A percentile compares a stretch with the other conserved stretches of the same genome.
phyloP scores from a whole-genome alignment of 768 basidiomycete genomes.

The Amanita rubescens region DNA sequence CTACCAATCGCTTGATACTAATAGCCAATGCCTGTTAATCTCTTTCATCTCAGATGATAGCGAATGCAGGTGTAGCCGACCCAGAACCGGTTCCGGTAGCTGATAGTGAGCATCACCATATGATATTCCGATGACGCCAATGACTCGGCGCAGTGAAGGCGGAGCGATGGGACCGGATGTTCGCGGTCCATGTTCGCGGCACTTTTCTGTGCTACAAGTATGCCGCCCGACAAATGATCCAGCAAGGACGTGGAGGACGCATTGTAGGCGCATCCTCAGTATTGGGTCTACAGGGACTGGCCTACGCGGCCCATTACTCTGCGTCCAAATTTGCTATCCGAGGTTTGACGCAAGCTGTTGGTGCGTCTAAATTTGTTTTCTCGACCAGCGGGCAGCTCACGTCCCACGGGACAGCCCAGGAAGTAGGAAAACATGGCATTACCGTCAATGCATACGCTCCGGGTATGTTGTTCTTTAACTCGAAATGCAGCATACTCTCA shows the following conservation, averaged over 20 bases:
- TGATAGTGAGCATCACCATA: not conserved
- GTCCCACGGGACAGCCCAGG: slow-evolving; percentile 20
- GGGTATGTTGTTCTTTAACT: slow-evolving; percentile 10
- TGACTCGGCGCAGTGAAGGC: slow-evolving; percentile 18
- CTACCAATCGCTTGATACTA: no score
- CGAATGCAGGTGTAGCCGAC: slow-evolving; percentile 34
- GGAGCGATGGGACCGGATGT: slow-evolving; percentile 32
- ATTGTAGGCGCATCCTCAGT: slow-evolving; percentile 42
- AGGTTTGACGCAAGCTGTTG: slow-evolving; percentile 31
- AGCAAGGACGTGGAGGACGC: slow-evolving; percentile 47
- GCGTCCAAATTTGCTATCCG: slow-evolving; percentile 34
- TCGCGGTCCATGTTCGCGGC: slow-evolving; percentile 49
- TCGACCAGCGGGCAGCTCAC: not conserved
- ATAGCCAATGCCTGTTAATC: not conserved
- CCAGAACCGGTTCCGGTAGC: slow-evolving; percentile 8
- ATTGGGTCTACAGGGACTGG: slow-evolving; percentile 21
- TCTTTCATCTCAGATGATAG: slow-evolving; percentile 28
- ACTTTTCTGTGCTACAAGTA: slow-evolving; percentile 57
- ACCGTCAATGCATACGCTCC: slow-evolving; percentile 38
- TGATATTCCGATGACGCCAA: not conserved
- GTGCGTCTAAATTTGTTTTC: slow-evolving; percentile 14
- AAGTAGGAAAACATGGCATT: slow-evolving; percentile 30
- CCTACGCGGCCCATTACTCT: slow-evolving; percentile 19
- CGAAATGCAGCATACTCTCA: no score
- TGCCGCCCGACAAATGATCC: slow-evolving; percentile 54